These are phyloP conservation scores for Nemania sp. DNA, from an alignment of 2,329 filamentous ascomycete genomes.

Conservation along the genomic window DNA sequence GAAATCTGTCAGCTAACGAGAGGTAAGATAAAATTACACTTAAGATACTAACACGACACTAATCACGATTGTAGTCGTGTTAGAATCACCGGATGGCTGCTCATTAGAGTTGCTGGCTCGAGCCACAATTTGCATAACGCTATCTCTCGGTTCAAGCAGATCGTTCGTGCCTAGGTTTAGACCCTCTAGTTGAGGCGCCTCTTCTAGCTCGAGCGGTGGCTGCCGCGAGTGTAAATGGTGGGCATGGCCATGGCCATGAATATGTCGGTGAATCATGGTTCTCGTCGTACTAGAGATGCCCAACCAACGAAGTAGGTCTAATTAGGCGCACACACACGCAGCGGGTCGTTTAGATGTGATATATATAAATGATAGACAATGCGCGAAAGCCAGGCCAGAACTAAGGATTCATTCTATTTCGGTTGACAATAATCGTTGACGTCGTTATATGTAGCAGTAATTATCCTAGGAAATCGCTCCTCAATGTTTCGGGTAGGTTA, in stretches of 20 bases:
- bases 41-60: constrained; percentile 73
- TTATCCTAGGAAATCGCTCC: constrained; percentile 13
- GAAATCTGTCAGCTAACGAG: constrained; percentile 37
- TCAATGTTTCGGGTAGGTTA: constrained; percentile 9
- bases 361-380: constrained; percentile 10
- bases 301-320: constrained; percentile 8
- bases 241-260: constrained; percentile 44
- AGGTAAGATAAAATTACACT: background rate
- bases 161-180: constrained; percentile 22
- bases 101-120: constrained; percentile 64
- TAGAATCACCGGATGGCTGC: constrained; percentile 65
- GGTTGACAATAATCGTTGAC: constrained; percentile 27
- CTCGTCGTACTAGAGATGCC: constrained; percentile 20
- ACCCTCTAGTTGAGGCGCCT: constrained; percentile 36
- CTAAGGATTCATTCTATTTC: constrained; percentile 29
- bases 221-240: constrained; percentile 43
- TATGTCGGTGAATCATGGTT: constrained; percentile 42
- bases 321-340: background rate
- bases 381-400: constrained; percentile 3
- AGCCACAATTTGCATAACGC: constrained; percentile 34
- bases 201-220: constrained; percentile 34
- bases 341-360: background rate
- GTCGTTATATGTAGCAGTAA: constrained; percentile 31
- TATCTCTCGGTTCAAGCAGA: constrained; percentile 28
- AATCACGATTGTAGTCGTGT: constrained; percentile 73